Base-by-base conservation (phyloP, 768 basidiomycete species). In the Tulasnella sp. region DNA sequence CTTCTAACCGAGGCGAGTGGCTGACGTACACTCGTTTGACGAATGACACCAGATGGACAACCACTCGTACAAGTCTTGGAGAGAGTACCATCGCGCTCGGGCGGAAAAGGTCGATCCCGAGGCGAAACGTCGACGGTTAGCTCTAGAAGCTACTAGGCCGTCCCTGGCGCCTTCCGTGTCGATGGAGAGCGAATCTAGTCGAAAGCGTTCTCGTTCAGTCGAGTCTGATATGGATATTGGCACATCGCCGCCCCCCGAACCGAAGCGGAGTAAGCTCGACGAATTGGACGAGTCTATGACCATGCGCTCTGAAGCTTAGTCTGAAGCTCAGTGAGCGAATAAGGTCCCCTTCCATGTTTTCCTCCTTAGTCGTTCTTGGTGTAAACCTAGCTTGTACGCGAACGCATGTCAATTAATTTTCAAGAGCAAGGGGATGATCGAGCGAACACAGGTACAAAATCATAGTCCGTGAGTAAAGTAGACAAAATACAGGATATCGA, bases 1-100 rank as follows among this genome's bases (percentile, higher is more conserved):
- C 42, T 32, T 70, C 17, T 70, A 3, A 52, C 42, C 8, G 39
- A 22, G 36, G 17, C 34, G 41, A 3, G n/a, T 11, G 32, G 12
- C 42, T 69, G 67, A 67, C 39, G 29, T 42, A 16, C 12, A 16
- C 32, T 32, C 11, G 4, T 8, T 47, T 3, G 1, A 5, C 17
- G 22, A n/a, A n/a, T n/a, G n/a, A 19, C 39, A 5, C 11, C 22
- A 70, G 69, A 70, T 70, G 69, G 69, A 70, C 36, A 70, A 70
- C 16, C 69, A 70, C 52, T 70, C 69, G 12, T 70, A 47, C 69
- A 70, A 70, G 36, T 70, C 69, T 5, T 70, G 69, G 69, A 29
- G 69, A 16, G 69, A 70, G 37, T 70, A 70, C 47, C 69, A 70
- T 39, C 69, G 69, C 37, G 69, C 47, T n/a, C 69, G 69, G 1